Conservation (phyloP, 768 basidiomycete species). For the Phylloporus sp. region DNA sequence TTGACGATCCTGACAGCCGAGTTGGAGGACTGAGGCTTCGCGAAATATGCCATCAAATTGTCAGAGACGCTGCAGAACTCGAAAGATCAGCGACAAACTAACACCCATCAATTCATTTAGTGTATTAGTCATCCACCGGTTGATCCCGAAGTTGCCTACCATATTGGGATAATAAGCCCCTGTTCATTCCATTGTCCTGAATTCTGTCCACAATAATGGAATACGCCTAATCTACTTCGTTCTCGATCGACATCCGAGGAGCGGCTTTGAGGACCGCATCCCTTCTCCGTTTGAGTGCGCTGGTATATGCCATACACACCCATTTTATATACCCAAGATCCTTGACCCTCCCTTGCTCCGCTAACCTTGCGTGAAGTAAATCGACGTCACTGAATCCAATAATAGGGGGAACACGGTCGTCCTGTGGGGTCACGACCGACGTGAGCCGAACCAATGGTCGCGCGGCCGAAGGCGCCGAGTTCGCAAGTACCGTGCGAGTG, state of each 20-base stretch:
- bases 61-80: slow-evolving; percentile 2
- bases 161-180: not conserved
- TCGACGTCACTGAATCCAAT: slow-evolving; percentile 76
- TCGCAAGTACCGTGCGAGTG: slow-evolving; percentile 49
- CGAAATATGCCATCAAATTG: slow-evolving; percentile 61
- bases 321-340: slow-evolving; percentile 69
- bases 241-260: not conserved
- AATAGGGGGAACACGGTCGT: slow-evolving; percentile 77
- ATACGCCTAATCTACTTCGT: slow-evolving; percentile 13
- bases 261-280: slow-evolving; percentile 32
- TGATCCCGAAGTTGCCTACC: slow-evolving; percentile 5
- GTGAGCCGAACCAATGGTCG: slow-evolving; percentile 72
- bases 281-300: slow-evolving; percentile 57
- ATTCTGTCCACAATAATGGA: too few relatives aligned
- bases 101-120: slow-evolving; percentile 10
- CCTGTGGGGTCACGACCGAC: slow-evolving; percentile 52
- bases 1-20: slow-evolving; percentile 70
- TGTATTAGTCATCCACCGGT: slow-evolving; percentile 20
- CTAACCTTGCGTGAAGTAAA: slow-evolving; percentile 68
- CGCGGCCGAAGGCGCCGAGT: slow-evolving; percentile 18
- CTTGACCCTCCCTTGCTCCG: slow-evolving; percentile 36
- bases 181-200: too few relatives aligned
- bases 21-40: slow-evolving; percentile 51
- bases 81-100: not conserved
- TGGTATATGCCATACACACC: slow-evolving; percentile 67